Evolutionary conservation across 441 rosid species (phyloP), one percentile per base, ranked within the genome.

Genomic region (Erodium texanum): DNA sequence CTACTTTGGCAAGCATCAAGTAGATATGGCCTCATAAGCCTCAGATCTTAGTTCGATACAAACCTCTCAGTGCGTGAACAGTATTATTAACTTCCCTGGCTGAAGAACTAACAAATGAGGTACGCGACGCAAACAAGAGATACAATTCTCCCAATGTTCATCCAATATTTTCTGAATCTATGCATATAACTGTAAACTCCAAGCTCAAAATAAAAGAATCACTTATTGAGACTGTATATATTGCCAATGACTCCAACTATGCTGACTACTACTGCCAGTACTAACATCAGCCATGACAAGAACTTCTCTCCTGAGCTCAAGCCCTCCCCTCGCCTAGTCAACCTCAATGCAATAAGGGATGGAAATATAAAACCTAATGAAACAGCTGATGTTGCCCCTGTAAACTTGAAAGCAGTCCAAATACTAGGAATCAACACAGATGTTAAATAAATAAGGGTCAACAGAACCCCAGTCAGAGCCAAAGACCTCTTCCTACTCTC

Each of bases 351-450:
- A 41, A 41, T 15, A 41, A 41, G 48, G 11, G 48, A 10, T 41
- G 48, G 48, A 41, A 41, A 41, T 41, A 41, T 41, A 41, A 41
- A 41, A 41, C 48, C 48, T 15, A 41, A 82, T 0, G 99, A 89
- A 24, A 94, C 93, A 5, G 99, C 97, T 18, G 96, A 82, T 54
- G 99, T 91, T 12, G 99, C 97, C 12, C 99, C 97, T 0, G 97
- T 94, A 75, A 91, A 94, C 73, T 94, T 94, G 73, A 94, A 94
- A 63, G 97, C 97, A 0, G 90, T 89, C 99, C 97, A 94, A 73
- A 94, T 94, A 66, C 83, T 94, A 7, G 99, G 99, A 69, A 94
- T 84, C 93, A 86, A 80, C 3, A 96, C 92, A 8, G 99, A 94
- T 29, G 96, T 96, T 0, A 93, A 72, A 76, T 83, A 94, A 61